Evolutionary conservation across 257 asterid genomes (phyloP).

Genomic region (Nicotiana knightiana): DNA sequence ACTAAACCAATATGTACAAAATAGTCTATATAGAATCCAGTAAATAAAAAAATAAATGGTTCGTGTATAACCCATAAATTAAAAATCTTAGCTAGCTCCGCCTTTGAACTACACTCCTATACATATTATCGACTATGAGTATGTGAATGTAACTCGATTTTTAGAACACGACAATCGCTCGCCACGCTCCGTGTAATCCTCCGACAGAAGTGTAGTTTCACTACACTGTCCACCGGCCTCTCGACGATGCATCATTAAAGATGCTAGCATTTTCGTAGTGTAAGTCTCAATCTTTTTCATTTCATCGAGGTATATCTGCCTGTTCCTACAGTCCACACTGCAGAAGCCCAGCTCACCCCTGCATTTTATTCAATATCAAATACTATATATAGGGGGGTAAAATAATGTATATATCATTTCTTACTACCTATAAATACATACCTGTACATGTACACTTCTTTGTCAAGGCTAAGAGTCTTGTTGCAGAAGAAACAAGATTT

Average conservation of each 20-base stretch:
- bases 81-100: too few species aligned
- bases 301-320: constrained; percentile 55
- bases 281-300: constrained; percentile 42
- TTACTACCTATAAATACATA: neutral
- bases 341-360: constrained; percentile 77
- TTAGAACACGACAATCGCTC: constrained; percentile 12
- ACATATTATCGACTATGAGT: neutral
- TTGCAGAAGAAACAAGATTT: constrained; percentile 23
- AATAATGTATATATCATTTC: neutral
- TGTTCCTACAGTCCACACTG: constrained; percentile 54
- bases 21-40: too few species aligned
- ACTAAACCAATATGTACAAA: too few species aligned
- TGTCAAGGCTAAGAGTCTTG: constrained; percentile 18
- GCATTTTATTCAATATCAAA: constrained; percentile 6
- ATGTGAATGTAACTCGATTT: constrained; percentile 30
- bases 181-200: constrained; percentile 28
- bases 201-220: constrained; percentile 16
- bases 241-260: constrained; percentile 20
- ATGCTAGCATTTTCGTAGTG: constrained; percentile 27
- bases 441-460: constrained; percentile 37
- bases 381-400: neutral
- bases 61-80: too few species aligned
- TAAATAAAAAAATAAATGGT: too few species aligned
- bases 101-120: too few species aligned
- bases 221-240: constrained; percentile 23